Evolutionary conservation across 352 stramenopile genomes (phyloP), one percentile per base, ranked within the genome.

Genomic region (Phytopythium vexans): DNA sequence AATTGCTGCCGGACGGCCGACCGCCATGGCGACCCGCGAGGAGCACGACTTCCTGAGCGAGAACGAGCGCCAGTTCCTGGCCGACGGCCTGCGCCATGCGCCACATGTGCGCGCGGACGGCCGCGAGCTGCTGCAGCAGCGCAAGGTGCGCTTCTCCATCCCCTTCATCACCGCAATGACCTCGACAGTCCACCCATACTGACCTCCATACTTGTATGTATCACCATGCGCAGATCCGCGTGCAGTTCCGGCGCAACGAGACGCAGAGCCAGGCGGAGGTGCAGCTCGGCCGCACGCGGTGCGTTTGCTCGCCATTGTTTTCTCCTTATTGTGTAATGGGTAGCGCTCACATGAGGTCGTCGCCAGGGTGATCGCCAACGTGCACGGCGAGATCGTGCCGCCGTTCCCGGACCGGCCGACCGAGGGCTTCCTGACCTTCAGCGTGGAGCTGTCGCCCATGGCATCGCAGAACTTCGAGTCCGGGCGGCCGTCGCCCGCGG

Each of bases 381-480:
- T 94, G 8, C 77, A 88, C 35, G 82, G 82, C 27, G 82, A 94
- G 58, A 89, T 96, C 46, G 82, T 95, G 52, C 68, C 81, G 36
- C 88, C 88, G 34, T 95, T 92, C 49, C 87, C 88, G 6, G 87
- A 95, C 55, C 70, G 87, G 35, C 88, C 88, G 34, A 92, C 77
- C 32, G 88, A 96, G 58, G 88, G 88, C 1, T 94, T 96, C 51
- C 66, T 96, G 41, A 73, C 93, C 38, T 91, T 96, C 53, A 81
- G 72, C 41, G 84, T 95, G 36, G 84, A 95, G 58, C 54, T 96
- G 37, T 93, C 79, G 52, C 76, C 85, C 35, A 93, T 92, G 82
- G 77, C 77, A 40, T 90, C 78, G 40, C 72, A 86, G 56, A 88
- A 77, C 58, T 94, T 94, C 66, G 86, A 92, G 48, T 54, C 67